Percentiles rank a stretch among this genome's conserved stretches.
Evolutionary conservation across 257 asterid species (phyloP).

Genomic region (Coffea canephora): DNA sequence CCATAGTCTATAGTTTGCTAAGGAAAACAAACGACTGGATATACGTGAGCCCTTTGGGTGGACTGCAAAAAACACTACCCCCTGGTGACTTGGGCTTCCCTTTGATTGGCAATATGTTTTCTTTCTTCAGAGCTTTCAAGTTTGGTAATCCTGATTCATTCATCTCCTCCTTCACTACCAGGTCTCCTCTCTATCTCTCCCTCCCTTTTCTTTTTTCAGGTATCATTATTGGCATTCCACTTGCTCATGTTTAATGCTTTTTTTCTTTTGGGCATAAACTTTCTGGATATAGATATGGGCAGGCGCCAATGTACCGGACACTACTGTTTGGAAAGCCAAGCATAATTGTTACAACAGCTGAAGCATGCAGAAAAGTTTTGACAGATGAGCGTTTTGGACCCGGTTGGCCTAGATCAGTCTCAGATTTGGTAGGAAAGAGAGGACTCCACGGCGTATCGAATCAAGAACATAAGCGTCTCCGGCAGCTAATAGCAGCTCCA

Average conservation of each 20-base stretch:
- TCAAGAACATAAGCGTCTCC: constrained; percentile 13
- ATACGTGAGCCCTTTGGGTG: neutral
- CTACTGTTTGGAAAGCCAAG: constrained; percentile 18
- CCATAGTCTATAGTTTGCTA: neutral
- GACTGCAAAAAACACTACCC: neutral
- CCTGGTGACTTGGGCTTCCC: constrained; percentile 25
- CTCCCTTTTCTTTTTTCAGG: neutral
- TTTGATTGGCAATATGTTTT: constrained; percentile 21
- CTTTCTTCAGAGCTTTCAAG: constrained; percentile 17
- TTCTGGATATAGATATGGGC: constrained; percentile 13
- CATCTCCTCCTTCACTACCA: constrained; percentile 13
- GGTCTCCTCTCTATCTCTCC: neutral
- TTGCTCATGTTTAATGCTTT: too few species aligned
- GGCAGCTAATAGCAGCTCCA: constrained; percentile 14
- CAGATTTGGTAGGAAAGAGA: constrained; percentile 10
- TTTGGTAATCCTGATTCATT: constrained; percentile 22
- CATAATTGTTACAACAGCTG: constrained; percentile 17
- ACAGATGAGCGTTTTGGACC: constrained; percentile 21
- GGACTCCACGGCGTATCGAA: constrained; percentile 14
- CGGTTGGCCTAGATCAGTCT: constrained; percentile 9
- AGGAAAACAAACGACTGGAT: constrained; percentile 12
- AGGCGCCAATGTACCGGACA: constrained; percentile 16
- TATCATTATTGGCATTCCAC: too few species aligned
- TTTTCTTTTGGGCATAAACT: too few species aligned
- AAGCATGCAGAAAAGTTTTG: constrained; percentile 17